These are phyloP conservation scores for Hamigera avellanea DNA, from an alignment of 495 filamentous ascomycete species.

Conservation along the genomic window DNA sequence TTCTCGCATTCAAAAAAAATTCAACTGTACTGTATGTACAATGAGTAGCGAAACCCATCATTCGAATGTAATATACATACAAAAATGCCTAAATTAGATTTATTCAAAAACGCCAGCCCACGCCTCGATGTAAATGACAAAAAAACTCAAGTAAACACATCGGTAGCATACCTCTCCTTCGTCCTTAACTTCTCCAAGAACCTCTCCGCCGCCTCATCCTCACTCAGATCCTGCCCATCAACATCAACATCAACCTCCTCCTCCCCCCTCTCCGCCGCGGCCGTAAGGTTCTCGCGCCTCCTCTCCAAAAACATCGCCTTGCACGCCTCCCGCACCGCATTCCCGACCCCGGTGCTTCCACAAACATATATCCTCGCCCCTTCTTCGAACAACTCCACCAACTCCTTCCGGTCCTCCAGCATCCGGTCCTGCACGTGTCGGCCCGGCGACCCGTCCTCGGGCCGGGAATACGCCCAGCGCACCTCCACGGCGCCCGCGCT, in stretches of 20 bases:
- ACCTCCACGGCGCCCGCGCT: conserved; percentile 44
- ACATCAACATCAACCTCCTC: conserved; percentile 28
- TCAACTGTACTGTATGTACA: too few relatives aligned
- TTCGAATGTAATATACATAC: too few relatives aligned
- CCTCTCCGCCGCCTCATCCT: conserved; percentile 32
- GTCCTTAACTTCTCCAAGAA: conserved; percentile 43
- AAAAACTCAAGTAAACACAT: conserved; percentile 52
- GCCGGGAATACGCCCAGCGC: conserved; percentile 41
- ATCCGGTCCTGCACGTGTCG: conserved; percentile 55
- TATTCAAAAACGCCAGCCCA: too few relatives aligned
- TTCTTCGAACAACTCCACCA: conserved; percentile 40
- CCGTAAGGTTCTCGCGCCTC: conserved; percentile 28
- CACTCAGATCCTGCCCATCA: conserved; percentile 10
- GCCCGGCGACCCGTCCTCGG: conserved; percentile 16
- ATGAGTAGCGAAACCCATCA: too few relatives aligned
- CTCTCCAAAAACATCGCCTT: conserved; percentile 35
- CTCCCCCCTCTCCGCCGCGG: conserved; percentile 20
- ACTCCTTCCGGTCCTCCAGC: conserved; percentile 36
- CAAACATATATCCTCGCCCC: conserved; percentile 59
- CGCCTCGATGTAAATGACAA: too few relatives aligned
- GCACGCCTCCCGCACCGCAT: conserved; percentile 43
- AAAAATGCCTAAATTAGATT: too few relatives aligned
- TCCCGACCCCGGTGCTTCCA: conserved; percentile 49
- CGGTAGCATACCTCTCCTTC: conserved; percentile 51
- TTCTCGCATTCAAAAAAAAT: too few relatives aligned